Base-by-base conservation (phyloP, 768 basidiomycete genomes). In the Auriscalpium microsporum region DNA sequence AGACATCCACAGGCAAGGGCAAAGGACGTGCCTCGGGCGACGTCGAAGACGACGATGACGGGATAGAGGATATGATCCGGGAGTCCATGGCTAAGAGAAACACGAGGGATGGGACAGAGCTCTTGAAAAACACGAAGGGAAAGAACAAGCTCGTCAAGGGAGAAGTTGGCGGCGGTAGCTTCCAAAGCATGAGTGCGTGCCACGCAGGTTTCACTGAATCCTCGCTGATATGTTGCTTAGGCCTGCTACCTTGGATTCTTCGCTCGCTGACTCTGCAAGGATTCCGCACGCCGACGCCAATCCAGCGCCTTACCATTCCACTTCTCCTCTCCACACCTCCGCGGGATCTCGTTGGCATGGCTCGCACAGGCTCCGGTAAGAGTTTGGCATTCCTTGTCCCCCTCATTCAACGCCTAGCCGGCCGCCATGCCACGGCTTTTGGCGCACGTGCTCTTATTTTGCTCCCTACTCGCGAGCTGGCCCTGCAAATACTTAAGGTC, bases 341-440 rank as follows among this genome's bases (percentile, higher is more conserved):
- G 9, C 77, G 89, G 52, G 94, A 96, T 71, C 82, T 99, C 13
- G 92, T 98, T 13, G 95, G 92, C 44, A 99, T 98, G 96, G 95
- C 96, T 38, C 81, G 96, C 38, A 99, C 96, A 4, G 96, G 96
- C 44, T 96, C 94, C 2, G 96, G 96, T 57, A 98, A 98, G 73
- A 94, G 94, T 10, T 80, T 99, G 37, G 95, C 95, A 17, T 99
- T 94, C 68, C 82, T 98, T 78, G 74, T 98, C 23, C 96, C 96
- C 50, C 78, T 99, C 14, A 76, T 96, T 0, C 89, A 94, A 55
- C 80, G 91, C 47, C 79, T 99, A 8, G 83, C 87, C 7, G 90
- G 90, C 9, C 75, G 83, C 37, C 94, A 96, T 66, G 78, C 83
- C 1, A 79, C 83, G 10, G 73, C 82, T 0, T 93, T 93, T 61